Conservation (phyloP, 2,329 filamentous ascomycete genomes). For the Hypomyces perniciosus region DNA sequence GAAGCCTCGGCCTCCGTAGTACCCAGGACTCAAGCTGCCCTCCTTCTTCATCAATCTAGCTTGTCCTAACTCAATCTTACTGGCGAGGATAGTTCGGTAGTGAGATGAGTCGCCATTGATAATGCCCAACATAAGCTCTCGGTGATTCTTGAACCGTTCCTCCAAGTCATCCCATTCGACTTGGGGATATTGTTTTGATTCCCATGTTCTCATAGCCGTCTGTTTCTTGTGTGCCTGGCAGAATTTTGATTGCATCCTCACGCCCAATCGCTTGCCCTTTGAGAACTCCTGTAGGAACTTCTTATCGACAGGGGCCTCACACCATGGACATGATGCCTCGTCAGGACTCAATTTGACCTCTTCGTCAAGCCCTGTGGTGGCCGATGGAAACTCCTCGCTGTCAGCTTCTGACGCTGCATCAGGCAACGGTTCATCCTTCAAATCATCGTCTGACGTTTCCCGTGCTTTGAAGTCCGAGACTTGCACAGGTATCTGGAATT, state of each 20-base stretch:
- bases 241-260: conserved; percentile 56
- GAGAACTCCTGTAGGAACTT: conserved; percentile 49
- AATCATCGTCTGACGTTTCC: neutral
- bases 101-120: conserved; percentile 55
- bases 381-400: neutral
- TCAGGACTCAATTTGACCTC: conserved; percentile 2
- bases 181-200: conserved; percentile 55
- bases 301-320: conserved; percentile 52
- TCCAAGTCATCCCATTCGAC: conserved; percentile 64
- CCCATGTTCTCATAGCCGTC: conserved; percentile 44
- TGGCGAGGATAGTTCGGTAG: conserved; percentile 53
- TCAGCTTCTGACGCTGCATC: conserved; percentile 8
- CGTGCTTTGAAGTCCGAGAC: conserved; percentile 11
- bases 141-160: conserved; percentile 51
- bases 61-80: conserved; percentile 50
- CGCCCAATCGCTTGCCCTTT: conserved; percentile 42
- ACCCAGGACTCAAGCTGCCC: conserved; percentile 63
- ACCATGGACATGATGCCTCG: conserved; percentile 61
- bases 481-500: conserved; percentile 18
- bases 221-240: conserved; percentile 57
- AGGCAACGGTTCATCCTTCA: neutral
- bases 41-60: conserved; percentile 55
- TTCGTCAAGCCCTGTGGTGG: neutral
- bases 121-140: conserved; percentile 50
- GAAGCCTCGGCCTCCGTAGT: conserved; percentile 74